These are phyloP conservation scores for Botryosphaeria agaves DNA, from an alignment of 2,329 filamentous ascomycete genomes.

Conservation along the genomic window DNA sequence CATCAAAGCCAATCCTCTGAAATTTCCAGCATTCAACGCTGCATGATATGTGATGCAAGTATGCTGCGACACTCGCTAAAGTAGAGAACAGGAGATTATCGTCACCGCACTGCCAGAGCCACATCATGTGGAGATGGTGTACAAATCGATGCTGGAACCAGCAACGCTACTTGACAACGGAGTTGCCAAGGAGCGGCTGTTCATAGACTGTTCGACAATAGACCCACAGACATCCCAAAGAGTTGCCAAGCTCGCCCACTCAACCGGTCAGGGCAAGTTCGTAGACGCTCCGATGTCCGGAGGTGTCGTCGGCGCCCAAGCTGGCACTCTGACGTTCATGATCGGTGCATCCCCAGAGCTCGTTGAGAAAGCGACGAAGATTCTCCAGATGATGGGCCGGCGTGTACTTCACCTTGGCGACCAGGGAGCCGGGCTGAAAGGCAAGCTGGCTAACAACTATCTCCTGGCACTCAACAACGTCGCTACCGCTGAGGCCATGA, in stretches of 20 bases:
- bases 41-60: no score
- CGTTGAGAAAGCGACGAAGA: slow-evolving; percentile 45
- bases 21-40: slow-evolving; percentile 11
- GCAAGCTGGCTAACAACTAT: slow-evolving; percentile 96
- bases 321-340: slow-evolving; percentile 91
- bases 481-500: slow-evolving; percentile 49
- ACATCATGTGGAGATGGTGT: slow-evolving; percentile 71
- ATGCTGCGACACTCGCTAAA: neutral
- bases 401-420: slow-evolving; percentile 71
- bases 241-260: slow-evolving; percentile 54
- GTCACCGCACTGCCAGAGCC: slow-evolving; percentile 85
- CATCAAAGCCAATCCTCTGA: slow-evolving; percentile 64
- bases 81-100: slow-evolving; percentile 57
- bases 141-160: slow-evolving; percentile 52
- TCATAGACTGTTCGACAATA: slow-evolving; percentile 95
- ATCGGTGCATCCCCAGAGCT: slow-evolving; percentile 51
- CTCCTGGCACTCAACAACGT: slow-evolving; percentile 87
- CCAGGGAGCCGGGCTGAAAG: slow-evolving; percentile 73
- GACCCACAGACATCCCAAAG: slow-evolving; percentile 70
- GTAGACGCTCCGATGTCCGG: slow-evolving; percentile 96
- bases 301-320: slow-evolving; percentile 77
- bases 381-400: slow-evolving; percentile 70
- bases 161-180: slow-evolving; percentile 31
- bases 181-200: slow-evolving; percentile 47
- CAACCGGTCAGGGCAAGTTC: slow-evolving; percentile 54